Conservation (phyloP, 108 stramenopile species). For the Epithemia pelagica region DNA sequence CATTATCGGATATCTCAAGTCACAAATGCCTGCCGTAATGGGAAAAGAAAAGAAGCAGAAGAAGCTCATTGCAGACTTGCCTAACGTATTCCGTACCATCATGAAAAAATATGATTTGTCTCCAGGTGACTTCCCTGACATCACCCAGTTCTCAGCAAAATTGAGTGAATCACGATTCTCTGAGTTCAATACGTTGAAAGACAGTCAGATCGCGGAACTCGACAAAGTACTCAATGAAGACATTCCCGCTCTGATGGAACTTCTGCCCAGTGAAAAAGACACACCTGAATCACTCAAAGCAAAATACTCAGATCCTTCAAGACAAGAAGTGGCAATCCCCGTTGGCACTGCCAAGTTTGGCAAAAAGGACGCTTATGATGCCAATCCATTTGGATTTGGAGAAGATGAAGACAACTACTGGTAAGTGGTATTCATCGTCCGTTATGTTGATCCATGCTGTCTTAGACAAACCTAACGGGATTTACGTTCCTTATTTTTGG, state of each 20-base stretch:
- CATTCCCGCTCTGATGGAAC: conserved; percentile 54
- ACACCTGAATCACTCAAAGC: conserved; percentile 66
- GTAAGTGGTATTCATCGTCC: conserved; percentile 41
- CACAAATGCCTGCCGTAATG: conserved; percentile 94
- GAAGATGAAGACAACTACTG: conserved; percentile 72
- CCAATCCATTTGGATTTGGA: conserved; percentile 74
- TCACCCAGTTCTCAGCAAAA: conserved; percentile 45
- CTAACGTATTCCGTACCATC: conserved; percentile 89
- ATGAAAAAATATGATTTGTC: conserved; percentile 89
- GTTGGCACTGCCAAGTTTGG: conserved; percentile 60
- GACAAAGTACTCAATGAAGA: conserved; percentile 58
- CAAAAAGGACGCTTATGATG: conserved; percentile 30
- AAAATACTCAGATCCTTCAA: background rate
- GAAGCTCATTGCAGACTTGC: conserved; percentile 88
- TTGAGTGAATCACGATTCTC: conserved; percentile 88
- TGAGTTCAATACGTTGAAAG: conserved; percentile 72
- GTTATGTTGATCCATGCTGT: too few relatives aligned
- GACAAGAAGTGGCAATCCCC: conserved; percentile 30
- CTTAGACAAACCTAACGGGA: background rate
- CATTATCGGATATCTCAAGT: conserved; percentile 88
- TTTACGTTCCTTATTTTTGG: conserved; percentile 4
- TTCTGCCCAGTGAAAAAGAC: conserved; percentile 80
- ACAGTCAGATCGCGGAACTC: conserved; percentile 78
- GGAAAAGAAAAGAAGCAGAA: conserved; percentile 97
- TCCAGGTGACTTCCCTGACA: conserved; percentile 81